Base-by-base conservation (phyloP, 768 basidiomycete species). In the Tricholomella constricta region DNA sequence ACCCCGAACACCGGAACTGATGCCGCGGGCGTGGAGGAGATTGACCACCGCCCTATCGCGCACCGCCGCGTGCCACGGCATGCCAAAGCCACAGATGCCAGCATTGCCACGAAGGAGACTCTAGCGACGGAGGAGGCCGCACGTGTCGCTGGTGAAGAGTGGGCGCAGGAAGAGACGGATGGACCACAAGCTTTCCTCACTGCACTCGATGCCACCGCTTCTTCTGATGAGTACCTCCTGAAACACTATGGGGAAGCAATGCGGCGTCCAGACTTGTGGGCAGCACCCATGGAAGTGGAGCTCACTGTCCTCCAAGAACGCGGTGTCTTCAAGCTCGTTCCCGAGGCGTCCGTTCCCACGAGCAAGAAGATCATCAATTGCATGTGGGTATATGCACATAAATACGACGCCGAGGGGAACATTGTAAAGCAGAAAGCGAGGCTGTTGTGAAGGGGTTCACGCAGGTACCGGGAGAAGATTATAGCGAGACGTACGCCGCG, bases 391-490 rank as follows among this genome's bases (percentile, higher is more conserved):
- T 73, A 62, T 52, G 56, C 48, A 20, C 45, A 54, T 15, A 76
- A 76, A 52, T 49, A 55, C 22, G 62, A 73, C 40, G 56, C 49
- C 6, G 36, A 58, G 9, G 70, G 72, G 8, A 55, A 57, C 1
- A 48, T 72, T 29, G 46, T 48, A 0, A 55, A 62, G 5, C 58
- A 66, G 54, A 75, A 76, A 57, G 61, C 59, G 2, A 37, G 54
- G 0, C 23, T 62, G 59, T 64, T 0, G 58, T 56, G 22, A 55
- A 62, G 46, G 61, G 62, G 1, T 75, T 63, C 58, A 55, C 60
- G 0, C 75, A 76, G 57, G 53, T 63, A 3, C 60, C 58, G 6
- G 71, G 76, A 4, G 40, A 72, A 9, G 69, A 73, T 49, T 73
- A 55, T 48, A 22, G 51, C 38, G 52, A 63, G 32, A 61, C 58